A percentile compares a stretch with the other conserved stretches of the same genome.
These are phyloP conservation scores for Areca catechu DNA, from an alignment of 176 grass and related monocot species.

Conservation along the genomic window DNA sequence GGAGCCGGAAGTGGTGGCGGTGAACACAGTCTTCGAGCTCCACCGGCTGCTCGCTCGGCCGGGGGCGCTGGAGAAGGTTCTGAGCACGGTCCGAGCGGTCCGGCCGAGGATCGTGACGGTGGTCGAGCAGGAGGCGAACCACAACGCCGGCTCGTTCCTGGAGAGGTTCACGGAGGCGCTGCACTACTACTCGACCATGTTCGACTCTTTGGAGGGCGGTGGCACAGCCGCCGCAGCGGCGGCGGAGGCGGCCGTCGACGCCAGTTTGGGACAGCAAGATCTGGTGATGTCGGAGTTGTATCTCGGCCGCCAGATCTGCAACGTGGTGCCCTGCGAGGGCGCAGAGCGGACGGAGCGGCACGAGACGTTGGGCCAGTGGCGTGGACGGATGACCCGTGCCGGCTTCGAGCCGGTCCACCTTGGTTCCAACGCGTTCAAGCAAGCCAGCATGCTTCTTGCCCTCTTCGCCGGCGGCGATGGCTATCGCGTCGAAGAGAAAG, in stretches of 20 bases:
- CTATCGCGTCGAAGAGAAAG: conserved; percentile 4
- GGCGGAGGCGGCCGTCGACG: neutral
- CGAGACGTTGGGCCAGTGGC: conserved; percentile 6
- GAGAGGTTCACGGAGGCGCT: conserved; percentile 8
- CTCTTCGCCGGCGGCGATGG: conserved; percentile 7
- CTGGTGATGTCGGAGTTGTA: conserved; percentile 5
- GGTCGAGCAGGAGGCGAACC: conserved; percentile 11
- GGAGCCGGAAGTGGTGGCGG: neutral
- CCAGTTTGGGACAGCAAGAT: neutral
- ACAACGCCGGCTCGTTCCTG: conserved; percentile 8
- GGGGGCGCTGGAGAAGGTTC: conserved; percentile 7
- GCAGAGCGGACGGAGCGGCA: conserved; percentile 7
- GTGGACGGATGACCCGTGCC: conserved; percentile 1
- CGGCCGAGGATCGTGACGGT: conserved; percentile 8
- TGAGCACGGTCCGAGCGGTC: neutral
- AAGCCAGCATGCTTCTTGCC: conserved; percentile 3
- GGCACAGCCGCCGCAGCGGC: neutral
- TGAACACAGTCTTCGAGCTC: conserved; percentile 11
- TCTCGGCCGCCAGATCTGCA: conserved; percentile 10
- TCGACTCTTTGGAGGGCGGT: conserved; percentile 5
- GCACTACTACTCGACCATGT: conserved; percentile 18
- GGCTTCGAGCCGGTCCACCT: conserved; percentile 5
- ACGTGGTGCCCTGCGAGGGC: conserved; percentile 4
- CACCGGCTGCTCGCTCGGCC: conserved; percentile 1
- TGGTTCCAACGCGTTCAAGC: conserved; percentile 13